These are phyloP conservation scores for Pleurotus sapidus DNA, from an alignment of 768 basidiomycete species.

Conservation along the genomic window DNA sequence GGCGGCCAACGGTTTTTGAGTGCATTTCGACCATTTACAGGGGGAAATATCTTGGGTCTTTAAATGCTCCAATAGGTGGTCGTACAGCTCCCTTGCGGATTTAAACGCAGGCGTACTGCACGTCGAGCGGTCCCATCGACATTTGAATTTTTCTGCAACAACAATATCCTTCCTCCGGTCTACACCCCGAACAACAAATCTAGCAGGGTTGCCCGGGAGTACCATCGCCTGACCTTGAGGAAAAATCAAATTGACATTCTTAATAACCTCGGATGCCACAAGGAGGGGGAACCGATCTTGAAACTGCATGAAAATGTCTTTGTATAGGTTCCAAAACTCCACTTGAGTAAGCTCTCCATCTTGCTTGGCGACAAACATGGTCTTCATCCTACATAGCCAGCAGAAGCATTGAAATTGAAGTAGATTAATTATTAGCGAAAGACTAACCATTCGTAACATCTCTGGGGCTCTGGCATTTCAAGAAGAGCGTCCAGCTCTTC, in stretches of 20 bases:
- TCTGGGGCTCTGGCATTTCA: constrained; percentile 64
- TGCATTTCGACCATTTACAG: constrained; percentile 77
- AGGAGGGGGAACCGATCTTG: constrained; percentile 59
- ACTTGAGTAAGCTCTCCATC: constrained; percentile 90
- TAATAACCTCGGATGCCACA: constrained; percentile 91
- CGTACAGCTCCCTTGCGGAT: constrained; percentile 64
- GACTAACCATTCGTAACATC: constrained; percentile 79
- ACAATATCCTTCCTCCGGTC: constrained; percentile 59
- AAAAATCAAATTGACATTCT: constrained; percentile 84
- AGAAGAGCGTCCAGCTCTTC: constrained; percentile 67
- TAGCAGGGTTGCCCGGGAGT: constrained; percentile 62
- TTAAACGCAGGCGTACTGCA: constrained; percentile 46
- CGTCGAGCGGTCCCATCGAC: constrained; percentile 69
- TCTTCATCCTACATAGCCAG: constrained; percentile 69
- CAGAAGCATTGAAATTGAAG: too few species aligned
- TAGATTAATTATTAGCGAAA: too few species aligned
- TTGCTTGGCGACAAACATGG: constrained; percentile 76
- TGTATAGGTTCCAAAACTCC: constrained; percentile 93
- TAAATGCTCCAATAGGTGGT: constrained; percentile 65
- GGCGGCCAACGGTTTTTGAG: constrained; percentile 42
- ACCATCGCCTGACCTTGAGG: constrained; percentile 88
- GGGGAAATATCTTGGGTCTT: constrained; percentile 24
- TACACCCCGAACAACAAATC: constrained; percentile 89
- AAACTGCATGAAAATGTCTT: constrained; percentile 70
- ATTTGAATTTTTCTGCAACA: constrained; percentile 64